Base-by-base conservation (phyloP, 352 stramenopile species). In the Nothophytophthora sp. region DNA sequence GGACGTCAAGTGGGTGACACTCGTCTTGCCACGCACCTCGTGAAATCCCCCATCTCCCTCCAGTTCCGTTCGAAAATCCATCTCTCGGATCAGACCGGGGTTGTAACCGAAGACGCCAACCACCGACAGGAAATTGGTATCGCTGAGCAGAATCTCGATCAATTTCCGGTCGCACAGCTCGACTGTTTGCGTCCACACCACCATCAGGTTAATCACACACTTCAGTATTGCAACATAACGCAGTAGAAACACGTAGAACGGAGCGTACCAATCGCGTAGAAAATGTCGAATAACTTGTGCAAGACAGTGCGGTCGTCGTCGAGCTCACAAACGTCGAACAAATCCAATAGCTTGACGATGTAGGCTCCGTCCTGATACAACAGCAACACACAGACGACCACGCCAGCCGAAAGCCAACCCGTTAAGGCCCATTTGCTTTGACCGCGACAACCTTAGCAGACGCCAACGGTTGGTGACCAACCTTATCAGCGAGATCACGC, bases 101-200 rank as follows among this genome's bases (percentile, higher is more conserved):
- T 95, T 95, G 62, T 90, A 74, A 12, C 81, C 84, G 27, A 95
- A 81, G 15, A 92, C 81, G 41, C 81, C 81, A 27, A 95, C 70
- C 13, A 95, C 78, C 28, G 83, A 90, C 37, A 92, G 62, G 42
- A 95, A 95, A 58, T 92, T 88, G 15, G 63, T 46, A 40, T 92
- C 81, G 47, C 50, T 87, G 22, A 95, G 56, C 32, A 95, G 53
- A 36, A 88, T 68, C 47, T 91, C 76, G 20, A 92, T 68, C 28
- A 94, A 34, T 2, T 54, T 52, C 9, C 76, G 77, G 43, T 92
- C 81, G 53, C 77, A 88, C 42, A 95, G 54, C 55, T 92, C 80
- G 3, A 92, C 84, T 94, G 41, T 11, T 4, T 42, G 10, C n/a
- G 49, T n/a, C n/a, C n/a, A n/a, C n/a, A n/a, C n/a, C n/a, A n/a